A percentile compares a stretch with the other conserved stretches of the same genome.
phyloP scores from a whole-genome alignment of 169 alveolate species.

The Plasmodium inui region DNA sequence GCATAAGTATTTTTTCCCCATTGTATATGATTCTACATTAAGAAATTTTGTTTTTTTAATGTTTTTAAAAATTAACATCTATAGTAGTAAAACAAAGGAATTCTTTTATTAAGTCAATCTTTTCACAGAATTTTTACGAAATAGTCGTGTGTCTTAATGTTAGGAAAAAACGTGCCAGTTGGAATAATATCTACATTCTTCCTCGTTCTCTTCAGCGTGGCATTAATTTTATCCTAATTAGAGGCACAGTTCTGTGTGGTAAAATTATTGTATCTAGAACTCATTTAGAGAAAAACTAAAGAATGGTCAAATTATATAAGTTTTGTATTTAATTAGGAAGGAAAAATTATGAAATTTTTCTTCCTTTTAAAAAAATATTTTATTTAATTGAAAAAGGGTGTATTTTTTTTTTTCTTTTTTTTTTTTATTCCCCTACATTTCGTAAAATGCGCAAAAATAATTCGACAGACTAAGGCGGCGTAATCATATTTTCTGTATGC shows the following conservation, averaged over 20 bases:
- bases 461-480: background rate
- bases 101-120: background rate
- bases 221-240: slow-evolving; percentile 5
- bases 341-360: background rate
- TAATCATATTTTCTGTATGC: background rate
- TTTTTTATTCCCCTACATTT: background rate
- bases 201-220: background rate
- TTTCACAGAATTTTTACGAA: background rate
- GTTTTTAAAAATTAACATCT: background rate
- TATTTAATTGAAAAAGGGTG: background rate
- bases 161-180: background rate
- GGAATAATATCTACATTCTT: background rate
- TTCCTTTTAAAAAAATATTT: background rate
- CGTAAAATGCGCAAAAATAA: background rate
- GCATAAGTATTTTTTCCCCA: background rate
- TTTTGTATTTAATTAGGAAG: slow-evolving; percentile 1
- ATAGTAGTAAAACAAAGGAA: background rate
- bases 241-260: background rate
- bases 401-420: background rate
- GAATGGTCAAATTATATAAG: background rate
- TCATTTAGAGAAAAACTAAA: background rate
- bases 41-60: background rate
- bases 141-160: background rate
- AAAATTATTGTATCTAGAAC: background rate
- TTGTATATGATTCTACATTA: background rate